These are phyloP conservation scores for Peniophora sp. DNA, from an alignment of 1,284 basidiomycete genomes.

Conservation along the genomic window DNA sequence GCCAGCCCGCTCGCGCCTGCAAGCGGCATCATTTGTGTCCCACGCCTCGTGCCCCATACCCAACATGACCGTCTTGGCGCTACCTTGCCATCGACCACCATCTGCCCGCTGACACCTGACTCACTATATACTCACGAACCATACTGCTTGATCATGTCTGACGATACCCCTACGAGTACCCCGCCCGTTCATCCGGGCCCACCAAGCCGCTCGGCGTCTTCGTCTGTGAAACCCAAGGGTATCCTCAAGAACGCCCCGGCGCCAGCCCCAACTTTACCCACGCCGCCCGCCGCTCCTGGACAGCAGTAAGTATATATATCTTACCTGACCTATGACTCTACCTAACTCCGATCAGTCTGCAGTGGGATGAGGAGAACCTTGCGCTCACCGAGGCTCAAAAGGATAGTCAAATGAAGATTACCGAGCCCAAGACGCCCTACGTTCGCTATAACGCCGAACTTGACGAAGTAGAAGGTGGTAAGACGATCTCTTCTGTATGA, in stretches of 20 bases:
- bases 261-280: neutral
- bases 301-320: conserved; percentile 38
- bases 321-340: conserved; percentile 1
- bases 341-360: conserved; percentile 37
- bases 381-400: conserved; percentile 87
- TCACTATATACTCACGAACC: too few species aligned
- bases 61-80: too few species aligned
- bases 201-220: conserved; percentile 45
- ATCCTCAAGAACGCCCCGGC: conserved; percentile 72
- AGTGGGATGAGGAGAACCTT: conserved; percentile 91
- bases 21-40: too few species aligned
- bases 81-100: too few species aligned
- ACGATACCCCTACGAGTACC: neutral
- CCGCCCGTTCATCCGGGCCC: conserved; percentile 28
- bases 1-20: too few species aligned
- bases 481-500: conserved; percentile 17
- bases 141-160: too few species aligned
- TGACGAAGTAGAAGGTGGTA: conserved; percentile 74
- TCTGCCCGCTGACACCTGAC: too few species aligned
- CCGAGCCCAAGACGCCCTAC: conserved; percentile 94
- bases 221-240: conserved; percentile 61
- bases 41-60: too few species aligned
- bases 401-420: conserved; percentile 94
- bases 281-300: conserved; percentile 25
- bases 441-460: conserved; percentile 85